These are phyloP conservation scores for Rhodotorula mucilaginosa DNA, from an alignment of 1,284 basidiomycete species.

Conservation along the genomic window DNA sequence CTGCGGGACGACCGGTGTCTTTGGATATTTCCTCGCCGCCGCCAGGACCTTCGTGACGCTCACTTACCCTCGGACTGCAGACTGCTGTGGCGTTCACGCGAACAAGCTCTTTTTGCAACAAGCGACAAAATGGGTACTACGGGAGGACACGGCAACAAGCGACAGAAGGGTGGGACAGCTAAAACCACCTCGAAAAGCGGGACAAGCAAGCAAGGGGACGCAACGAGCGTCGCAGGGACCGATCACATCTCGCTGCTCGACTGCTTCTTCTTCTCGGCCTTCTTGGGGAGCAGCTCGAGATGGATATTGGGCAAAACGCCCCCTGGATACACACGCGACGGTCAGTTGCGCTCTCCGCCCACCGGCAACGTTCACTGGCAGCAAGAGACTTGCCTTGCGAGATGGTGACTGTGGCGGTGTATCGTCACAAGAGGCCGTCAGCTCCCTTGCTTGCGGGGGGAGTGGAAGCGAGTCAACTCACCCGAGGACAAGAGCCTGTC, in stretches of 20 bases:
- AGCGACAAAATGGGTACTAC: too few species aligned
- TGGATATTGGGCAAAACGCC: slow-evolving; percentile 43
- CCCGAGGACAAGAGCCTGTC: slow-evolving; percentile 69
- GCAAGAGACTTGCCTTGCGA: slow-evolving; percentile 61
- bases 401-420: slow-evolving; percentile 62
- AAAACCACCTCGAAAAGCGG: neutral
- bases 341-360: neutral
- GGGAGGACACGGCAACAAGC: too few species aligned
- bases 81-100: too few species aligned
- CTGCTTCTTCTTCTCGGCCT: neutral
- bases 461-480: neutral
- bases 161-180: too few species aligned
- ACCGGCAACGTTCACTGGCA: neutral
- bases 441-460: too few species aligned
- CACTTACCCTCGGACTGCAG: too few species aligned
- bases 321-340: neutral
- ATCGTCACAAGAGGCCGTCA: neutral
- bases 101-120: too few species aligned
- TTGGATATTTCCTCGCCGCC: too few species aligned
- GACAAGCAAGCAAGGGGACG: neutral
- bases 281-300: slow-evolving; percentile 3
- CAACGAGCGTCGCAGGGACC: neutral
- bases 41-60: too few species aligned
- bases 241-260: neutral
- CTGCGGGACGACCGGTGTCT: too few species aligned